These are phyloP conservation scores for Colletotrichum echinochloae DNA, from an alignment of 2,329 filamentous ascomycete genomes.

Conservation along the genomic window DNA sequence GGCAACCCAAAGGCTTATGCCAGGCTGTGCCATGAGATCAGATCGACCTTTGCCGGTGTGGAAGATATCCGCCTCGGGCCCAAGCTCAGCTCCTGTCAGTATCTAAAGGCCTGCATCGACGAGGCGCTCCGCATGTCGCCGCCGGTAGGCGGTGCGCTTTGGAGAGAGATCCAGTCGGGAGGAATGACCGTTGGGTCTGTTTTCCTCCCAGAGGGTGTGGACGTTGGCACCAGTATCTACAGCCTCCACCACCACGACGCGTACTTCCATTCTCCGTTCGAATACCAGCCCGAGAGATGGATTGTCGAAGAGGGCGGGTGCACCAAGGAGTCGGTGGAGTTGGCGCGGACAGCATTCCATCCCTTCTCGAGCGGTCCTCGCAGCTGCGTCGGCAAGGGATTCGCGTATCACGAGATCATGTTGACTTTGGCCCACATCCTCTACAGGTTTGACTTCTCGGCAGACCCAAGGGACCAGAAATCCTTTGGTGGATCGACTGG, in stretches of 20 bases:
- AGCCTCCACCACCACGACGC: slow-evolving; percentile 39
- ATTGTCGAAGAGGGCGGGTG: slow-evolving; percentile 51
- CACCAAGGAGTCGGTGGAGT: slow-evolving; percentile 62
- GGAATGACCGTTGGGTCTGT: slow-evolving; percentile 40
- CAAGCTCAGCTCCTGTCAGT: slow-evolving; percentile 50
- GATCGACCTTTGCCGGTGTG: slow-evolving; percentile 48
- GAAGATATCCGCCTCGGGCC: slow-evolving; percentile 52
- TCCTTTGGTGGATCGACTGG: slow-evolving; percentile 25
- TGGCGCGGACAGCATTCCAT: slow-evolving; percentile 61
- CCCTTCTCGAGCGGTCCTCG: slow-evolving; percentile 31
- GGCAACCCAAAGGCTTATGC: slow-evolving; percentile 47
- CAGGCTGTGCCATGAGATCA: slow-evolving; percentile 49
- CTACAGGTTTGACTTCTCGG: slow-evolving; percentile 19
- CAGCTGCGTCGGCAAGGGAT: slow-evolving; percentile 23
- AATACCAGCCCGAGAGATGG: slow-evolving; percentile 31
- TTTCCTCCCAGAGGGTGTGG: slow-evolving; percentile 35
- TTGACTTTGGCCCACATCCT: slow-evolving; percentile 29
- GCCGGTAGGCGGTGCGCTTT: slow-evolving; percentile 29
- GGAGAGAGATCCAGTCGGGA: slow-evolving; percentile 37
- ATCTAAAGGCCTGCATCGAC: slow-evolving; percentile 57
- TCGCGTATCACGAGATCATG: slow-evolving; percentile 24
- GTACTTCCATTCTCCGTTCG: slow-evolving; percentile 16
- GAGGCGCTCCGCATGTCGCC: slow-evolving; percentile 44
- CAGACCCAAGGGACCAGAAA: slow-evolving; percentile 10
- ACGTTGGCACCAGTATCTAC: slow-evolving; percentile 42